Evolutionary conservation across 805 yeast genomes (phyloP).

Genomic region (Wickerhamiella musiphila): DNA sequence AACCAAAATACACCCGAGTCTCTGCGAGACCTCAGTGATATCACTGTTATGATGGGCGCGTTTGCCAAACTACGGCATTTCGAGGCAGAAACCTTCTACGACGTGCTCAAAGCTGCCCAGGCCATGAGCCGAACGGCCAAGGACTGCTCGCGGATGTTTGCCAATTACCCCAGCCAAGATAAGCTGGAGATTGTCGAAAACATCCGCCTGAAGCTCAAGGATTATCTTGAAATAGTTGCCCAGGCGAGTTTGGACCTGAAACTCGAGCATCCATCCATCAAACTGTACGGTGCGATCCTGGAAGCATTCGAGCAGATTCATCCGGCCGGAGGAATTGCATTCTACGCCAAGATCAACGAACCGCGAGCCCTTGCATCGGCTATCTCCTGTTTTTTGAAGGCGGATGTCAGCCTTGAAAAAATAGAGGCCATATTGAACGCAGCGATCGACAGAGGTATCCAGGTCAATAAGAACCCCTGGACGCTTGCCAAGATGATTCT

Average conservation of each 20-base stretch:
- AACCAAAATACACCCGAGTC: conserved; percentile 12
- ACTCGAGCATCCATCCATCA: no score
- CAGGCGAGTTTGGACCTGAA: no score
- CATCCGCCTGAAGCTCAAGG: conserved; percentile 4
- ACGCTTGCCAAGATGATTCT: conserved; percentile 6
- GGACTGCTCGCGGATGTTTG: conserved; percentile 9
- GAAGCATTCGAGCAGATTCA: conserved; percentile 10
- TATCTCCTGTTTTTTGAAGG: conserved; percentile 13
- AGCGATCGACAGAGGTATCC: no score
- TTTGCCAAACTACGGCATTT: conserved; percentile 3
- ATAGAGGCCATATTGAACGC: conserved; percentile 6
- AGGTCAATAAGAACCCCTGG: conserved; percentile 3
- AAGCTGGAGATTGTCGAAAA: conserved; percentile 2
- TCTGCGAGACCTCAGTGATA: conserved; percentile 10
- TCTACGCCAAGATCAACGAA: conserved; percentile 4
- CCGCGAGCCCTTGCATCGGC: conserved; percentile 8
- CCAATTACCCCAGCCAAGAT: conserved; percentile 6
- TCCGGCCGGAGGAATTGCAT: conserved; percentile 11
- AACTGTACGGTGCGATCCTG: conserved; percentile 9
- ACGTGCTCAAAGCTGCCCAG: conserved; percentile 2
- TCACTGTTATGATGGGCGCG: conserved; percentile 11
- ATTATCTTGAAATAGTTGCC: no score
- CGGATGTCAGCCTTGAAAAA: conserved; percentile 6
- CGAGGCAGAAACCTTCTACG: conserved; percentile 3
- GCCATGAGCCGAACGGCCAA: conserved; percentile 13